Conservation (phyloP, 228 moss, liverwort and hornwort genomes). For the Sphagnum magellanicum region DNA sequence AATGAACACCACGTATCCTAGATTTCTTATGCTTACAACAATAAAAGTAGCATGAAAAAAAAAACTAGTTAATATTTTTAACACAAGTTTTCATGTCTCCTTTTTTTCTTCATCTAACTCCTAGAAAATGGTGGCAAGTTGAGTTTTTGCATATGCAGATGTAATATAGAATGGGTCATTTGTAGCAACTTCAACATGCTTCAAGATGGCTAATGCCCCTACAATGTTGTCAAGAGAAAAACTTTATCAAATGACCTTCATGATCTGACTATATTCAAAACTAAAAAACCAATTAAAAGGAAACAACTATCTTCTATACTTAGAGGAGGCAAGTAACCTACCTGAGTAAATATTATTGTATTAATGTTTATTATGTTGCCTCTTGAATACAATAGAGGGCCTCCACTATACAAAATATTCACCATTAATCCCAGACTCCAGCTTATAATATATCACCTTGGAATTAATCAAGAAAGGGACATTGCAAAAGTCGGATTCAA, state of each 20-base stretch:
- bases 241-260: neutral
- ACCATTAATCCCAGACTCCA: too few relatives aligned
- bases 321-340: conserved; percentile 21
- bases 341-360: conserved; percentile 64
- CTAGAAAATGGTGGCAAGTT: conserved; percentile 66
- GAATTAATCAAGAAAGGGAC: too few relatives aligned
- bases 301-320: neutral
- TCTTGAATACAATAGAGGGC: conserved; percentile 51
- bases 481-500: too few relatives aligned
- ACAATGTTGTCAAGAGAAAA: neutral
- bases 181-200: conserved; percentile 85
- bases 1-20: too few relatives aligned
- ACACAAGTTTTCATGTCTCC: conserved; percentile 4
- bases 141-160: conserved; percentile 87
- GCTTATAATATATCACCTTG: too few relatives aligned
- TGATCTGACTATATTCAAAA: neutral
- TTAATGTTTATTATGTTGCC: conserved; percentile 59
- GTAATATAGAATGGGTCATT: conserved; percentile 76
- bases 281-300: neutral
- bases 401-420: conserved; percentile 27
- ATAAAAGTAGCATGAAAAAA: too few relatives aligned
- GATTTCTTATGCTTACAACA: too few relatives aligned
- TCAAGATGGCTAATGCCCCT: conserved; percentile 73
- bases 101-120: conserved; percentile 71
- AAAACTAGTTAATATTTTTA: too few relatives aligned